Evolutionary conservation across 108 stramenopile genomes (phyloP).

Genomic region (Pseudonitzschia delicatissima): DNA sequence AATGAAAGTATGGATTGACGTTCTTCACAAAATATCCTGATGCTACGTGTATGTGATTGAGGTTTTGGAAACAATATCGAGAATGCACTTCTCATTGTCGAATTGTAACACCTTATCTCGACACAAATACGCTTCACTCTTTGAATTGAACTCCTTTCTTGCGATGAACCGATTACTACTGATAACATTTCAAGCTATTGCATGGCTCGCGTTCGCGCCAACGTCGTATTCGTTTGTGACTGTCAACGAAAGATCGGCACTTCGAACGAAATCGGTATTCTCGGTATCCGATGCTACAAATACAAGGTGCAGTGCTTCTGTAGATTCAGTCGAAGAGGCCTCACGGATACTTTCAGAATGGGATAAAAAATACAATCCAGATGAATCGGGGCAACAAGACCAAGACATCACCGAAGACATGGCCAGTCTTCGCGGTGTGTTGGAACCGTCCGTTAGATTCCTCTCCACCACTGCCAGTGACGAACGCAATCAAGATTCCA

Average conservation of each 20-base stretch:
- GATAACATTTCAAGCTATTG: background rate
- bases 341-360: slow-evolving; percentile 27
- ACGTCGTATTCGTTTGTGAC: background rate
- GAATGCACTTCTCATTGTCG: no score
- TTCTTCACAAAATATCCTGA: no score
- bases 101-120: no score
- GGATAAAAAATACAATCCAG: slow-evolving; percentile 31
- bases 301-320: background rate
- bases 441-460: slow-evolving; percentile 24
- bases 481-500: slow-evolving; percentile 59
- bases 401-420: background rate
- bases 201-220: background rate
- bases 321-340: slow-evolving; percentile 33
- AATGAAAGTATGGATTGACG: no score
- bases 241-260: background rate
- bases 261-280: background rate
- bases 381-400: slow-evolving; percentile 1
- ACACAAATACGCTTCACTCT: no score
- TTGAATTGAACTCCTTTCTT: no score
- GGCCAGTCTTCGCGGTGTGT: background rate
- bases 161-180: no score
- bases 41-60: no score
- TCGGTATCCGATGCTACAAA: background rate
- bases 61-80: no score
- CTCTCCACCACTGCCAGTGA: slow-evolving; percentile 28